These are phyloP conservation scores for Aeminium ludgeri DNA, from an alignment of 495 filamentous ascomycete species.

Conservation along the genomic window DNA sequence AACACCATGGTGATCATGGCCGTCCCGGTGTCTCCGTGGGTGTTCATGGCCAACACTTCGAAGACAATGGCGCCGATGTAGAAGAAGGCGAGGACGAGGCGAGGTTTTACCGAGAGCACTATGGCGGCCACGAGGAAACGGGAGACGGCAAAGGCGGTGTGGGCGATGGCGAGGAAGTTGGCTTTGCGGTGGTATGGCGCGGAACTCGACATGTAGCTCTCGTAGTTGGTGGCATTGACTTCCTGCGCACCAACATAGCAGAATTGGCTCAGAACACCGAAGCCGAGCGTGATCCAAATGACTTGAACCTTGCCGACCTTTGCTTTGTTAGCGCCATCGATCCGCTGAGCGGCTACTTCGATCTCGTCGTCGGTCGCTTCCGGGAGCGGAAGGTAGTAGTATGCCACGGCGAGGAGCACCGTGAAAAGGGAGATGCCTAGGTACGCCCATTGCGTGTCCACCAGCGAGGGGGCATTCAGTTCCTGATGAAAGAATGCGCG, in stretches of 20 bases:
- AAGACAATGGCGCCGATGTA: conserved; percentile 40
- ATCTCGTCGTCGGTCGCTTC: conserved; percentile 52
- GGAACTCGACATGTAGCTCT: conserved; percentile 26
- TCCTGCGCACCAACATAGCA: conserved; percentile 55
- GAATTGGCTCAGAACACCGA: conserved; percentile 44
- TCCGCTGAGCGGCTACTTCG: conserved; percentile 35
- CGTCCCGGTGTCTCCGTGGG: conserved; percentile 30
- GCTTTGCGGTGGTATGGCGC: conserved; percentile 23
- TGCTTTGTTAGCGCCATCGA: conserved; percentile 34
- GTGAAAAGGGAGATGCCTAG: conserved; percentile 51
- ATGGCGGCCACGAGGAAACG: conserved; percentile 43
- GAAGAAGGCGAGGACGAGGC: conserved; percentile 41
- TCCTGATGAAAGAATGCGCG: conserved; percentile 37
- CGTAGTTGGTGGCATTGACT: conserved; percentile 32
- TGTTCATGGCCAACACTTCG: conserved; percentile 37
- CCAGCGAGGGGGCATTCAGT: conserved; percentile 35
- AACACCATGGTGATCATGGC: conserved; percentile 38
- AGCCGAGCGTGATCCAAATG: conserved; percentile 38
- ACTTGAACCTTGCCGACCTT: conserved; percentile 30
- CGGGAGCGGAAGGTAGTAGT: conserved; percentile 49
- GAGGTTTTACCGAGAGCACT: conserved; percentile 41
- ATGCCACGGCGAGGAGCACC: conserved; percentile 43
- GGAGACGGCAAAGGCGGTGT: conserved; percentile 43
- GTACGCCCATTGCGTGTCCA: conserved; percentile 57
- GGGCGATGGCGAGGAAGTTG: conserved; percentile 36